Percentiles rank a stretch among this genome's conserved stretches.
Evolutionary conservation across 2,329 filamentous ascomycete species (phyloP).

Genomic region (Aspergillus calidoustus): DNA sequence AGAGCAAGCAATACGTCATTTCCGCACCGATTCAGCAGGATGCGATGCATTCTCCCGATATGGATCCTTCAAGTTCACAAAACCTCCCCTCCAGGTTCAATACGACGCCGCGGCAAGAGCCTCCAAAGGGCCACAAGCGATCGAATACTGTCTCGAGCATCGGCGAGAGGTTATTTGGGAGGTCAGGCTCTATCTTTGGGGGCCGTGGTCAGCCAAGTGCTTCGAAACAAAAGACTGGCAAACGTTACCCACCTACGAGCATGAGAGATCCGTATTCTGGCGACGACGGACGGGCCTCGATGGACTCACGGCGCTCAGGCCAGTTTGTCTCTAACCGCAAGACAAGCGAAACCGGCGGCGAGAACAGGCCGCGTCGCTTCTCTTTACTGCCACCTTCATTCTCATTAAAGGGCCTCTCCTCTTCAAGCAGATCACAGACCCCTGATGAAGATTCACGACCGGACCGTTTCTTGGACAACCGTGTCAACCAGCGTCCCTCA

Average conservation of each 20-base stretch:
- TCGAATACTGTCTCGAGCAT: conserved; percentile 80
- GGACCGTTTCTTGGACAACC: conserved; percentile 41
- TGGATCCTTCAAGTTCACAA: conserved; percentile 64
- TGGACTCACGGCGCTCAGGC: conserved; percentile 76
- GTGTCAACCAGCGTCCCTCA: conserved; percentile 39
- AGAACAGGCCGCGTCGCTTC: conserved; percentile 68
- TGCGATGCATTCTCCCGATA: conserved; percentile 55
- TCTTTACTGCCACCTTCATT: conserved; percentile 70
- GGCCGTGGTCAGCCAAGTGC: conserved; percentile 43
- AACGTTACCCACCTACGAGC: conserved; percentile 87
- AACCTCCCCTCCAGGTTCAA: conserved; percentile 63
- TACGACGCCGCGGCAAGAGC: conserved; percentile 56
- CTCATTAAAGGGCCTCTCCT: conserved; percentile 67
- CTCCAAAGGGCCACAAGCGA: conserved; percentile 63
- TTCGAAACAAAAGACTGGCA: conserved; percentile 54
- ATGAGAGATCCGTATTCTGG: conserved; percentile 75
- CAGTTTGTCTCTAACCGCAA: conserved; percentile 72
- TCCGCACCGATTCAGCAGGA: conserved; percentile 68
- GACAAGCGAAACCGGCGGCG: conserved; percentile 68
- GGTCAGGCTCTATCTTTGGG: conserved; percentile 81
- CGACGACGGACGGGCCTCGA: conserved; percentile 65
- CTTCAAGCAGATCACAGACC: conserved; percentile 57
- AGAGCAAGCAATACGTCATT: conserved; percentile 72
- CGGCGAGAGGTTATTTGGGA: conserved; percentile 81
- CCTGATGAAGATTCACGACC: conserved; percentile 47